Evolutionary conservation across 2,329 filamentous ascomycete genomes (phyloP).

Genomic region (Didymella pomorum): DNA sequence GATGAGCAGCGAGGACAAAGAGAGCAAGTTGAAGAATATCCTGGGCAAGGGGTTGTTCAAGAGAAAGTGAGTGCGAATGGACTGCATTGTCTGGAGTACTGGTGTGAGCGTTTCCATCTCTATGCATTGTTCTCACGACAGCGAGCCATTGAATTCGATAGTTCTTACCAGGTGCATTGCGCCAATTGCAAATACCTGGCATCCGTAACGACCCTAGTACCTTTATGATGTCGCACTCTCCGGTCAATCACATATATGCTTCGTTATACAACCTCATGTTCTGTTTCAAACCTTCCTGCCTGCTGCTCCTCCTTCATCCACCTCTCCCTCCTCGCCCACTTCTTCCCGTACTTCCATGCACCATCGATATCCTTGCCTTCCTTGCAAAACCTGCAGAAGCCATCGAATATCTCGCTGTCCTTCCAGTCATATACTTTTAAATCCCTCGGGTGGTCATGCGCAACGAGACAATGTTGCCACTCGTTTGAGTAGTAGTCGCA

Average conservation of each 20-base stretch:
- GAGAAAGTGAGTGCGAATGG: constrained; percentile 25
- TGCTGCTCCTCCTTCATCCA: not conserved
- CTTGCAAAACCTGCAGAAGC: constrained; percentile 1
- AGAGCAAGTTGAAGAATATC: constrained; percentile 52
- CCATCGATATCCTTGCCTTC: constrained; percentile 6
- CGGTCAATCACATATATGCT: too few species aligned
- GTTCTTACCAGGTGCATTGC: not conserved
- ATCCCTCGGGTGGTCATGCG: not conserved
- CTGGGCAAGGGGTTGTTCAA: constrained; percentile 49
- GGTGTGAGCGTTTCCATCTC: not conserved
- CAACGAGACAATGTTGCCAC: not conserved
- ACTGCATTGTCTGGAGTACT: constrained; percentile 8
- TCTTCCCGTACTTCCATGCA: constrained; percentile 4
- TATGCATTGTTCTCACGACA: constrained; percentile 1
- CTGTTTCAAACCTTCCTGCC: too few species aligned
- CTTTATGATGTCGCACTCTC: too few species aligned
- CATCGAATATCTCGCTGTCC: not conserved
- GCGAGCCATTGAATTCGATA: not conserved
- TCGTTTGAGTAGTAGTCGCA: constrained; percentile 7
- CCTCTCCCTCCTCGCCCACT: not conserved
- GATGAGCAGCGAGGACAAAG: constrained; percentile 48
- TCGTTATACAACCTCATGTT: too few species aligned
- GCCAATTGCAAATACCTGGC: not conserved
- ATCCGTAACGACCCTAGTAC: too few species aligned
- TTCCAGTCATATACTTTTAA: not conserved